Conservation (phyloP, 768 basidiomycete species). For the Boletales sp. region DNA sequence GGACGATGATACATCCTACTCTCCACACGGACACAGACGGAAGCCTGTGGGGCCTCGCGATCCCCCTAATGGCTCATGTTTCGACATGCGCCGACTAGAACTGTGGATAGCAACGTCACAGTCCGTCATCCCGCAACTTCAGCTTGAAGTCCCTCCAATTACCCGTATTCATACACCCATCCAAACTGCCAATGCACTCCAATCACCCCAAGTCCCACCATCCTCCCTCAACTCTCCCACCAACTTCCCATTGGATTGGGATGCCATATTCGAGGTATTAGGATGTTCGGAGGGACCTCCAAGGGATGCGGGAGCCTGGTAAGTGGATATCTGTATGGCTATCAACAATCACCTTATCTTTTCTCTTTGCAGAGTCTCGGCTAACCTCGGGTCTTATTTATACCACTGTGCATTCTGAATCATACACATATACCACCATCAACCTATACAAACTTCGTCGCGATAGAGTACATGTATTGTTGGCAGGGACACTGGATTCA, state of each 20-base stretch:
- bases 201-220: conserved; percentile 4
- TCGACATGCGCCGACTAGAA: conserved; percentile 5
- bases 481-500: conserved; percentile 7
- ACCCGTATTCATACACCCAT: not conserved
- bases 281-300: conserved; percentile 8
- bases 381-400: not conserved
- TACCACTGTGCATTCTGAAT: not conserved
- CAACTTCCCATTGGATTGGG: conserved; percentile 28
- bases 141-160: not conserved
- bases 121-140: conserved; percentile 3
- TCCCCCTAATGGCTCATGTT: conserved; percentile 9
- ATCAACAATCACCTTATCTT: not conserved
- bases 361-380: conserved; percentile 4
- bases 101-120: conserved; percentile 20
- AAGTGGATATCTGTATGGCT: conserved; percentile 1
- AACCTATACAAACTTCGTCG: conserved; percentile 1
- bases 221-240: conserved; percentile 8
- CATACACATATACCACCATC: conserved; percentile 8
- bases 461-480: not conserved
- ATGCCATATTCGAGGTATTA: conserved; percentile 28
- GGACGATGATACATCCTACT: not conserved
- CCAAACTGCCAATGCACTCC: not conserved
- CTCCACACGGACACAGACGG: conserved; percentile 10
- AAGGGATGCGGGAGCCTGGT: conserved; percentile 5
- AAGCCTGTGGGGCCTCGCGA: conserved; percentile 28